phyloP scores from a whole-genome alignment of 2,329 filamentous ascomycete genomes.

The Verticillium longisporum region DNA sequence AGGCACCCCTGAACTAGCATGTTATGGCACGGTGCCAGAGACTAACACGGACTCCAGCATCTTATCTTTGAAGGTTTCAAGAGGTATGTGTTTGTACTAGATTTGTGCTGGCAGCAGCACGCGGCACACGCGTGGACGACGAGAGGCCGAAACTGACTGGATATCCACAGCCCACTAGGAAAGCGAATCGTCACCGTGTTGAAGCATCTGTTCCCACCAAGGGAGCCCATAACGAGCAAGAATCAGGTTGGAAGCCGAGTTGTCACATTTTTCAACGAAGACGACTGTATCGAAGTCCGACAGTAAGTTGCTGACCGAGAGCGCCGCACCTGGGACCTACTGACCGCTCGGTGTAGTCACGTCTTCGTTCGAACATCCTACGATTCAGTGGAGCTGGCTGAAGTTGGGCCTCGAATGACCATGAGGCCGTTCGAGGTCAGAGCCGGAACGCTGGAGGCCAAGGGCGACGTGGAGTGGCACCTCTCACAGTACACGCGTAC shows the following conservation, averaged over 20 bases:
- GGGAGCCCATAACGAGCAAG: slow-evolving; percentile 65
- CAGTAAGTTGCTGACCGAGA: slow-evolving; percentile 16
- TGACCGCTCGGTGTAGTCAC: slow-evolving; percentile 18
- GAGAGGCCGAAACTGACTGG: not conserved
- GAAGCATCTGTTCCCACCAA: slow-evolving; percentile 89
- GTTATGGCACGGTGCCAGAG: not conserved
- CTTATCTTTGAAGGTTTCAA: slow-evolving; percentile 92
- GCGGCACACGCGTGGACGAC: too few relatives aligned
- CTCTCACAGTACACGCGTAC: slow-evolving; percentile 93
- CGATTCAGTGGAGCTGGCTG: slow-evolving; percentile 73
- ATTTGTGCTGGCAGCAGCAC: not conserved
- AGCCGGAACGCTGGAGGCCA: slow-evolving; percentile 85
- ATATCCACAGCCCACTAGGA: slow-evolving; percentile 59
- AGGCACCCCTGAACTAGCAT: not conserved
- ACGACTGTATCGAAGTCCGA: slow-evolving; percentile 87
- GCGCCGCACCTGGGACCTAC: not conserved
- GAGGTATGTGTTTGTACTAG: not conserved
- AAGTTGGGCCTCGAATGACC: slow-evolving; percentile 73
- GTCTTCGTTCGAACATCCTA: slow-evolving; percentile 93
- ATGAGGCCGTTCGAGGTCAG: slow-evolving; percentile 88
- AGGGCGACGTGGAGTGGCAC: slow-evolving; percentile 95
- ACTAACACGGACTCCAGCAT: slow-evolving; percentile 34
- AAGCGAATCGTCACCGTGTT: slow-evolving; percentile 80
- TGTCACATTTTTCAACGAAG: slow-evolving; percentile 63
- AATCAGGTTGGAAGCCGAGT: slow-evolving; percentile 79